Conservation (phyloP, 371 early-diverging fungal genomes). For the Gilbertella persicaria region DNA sequence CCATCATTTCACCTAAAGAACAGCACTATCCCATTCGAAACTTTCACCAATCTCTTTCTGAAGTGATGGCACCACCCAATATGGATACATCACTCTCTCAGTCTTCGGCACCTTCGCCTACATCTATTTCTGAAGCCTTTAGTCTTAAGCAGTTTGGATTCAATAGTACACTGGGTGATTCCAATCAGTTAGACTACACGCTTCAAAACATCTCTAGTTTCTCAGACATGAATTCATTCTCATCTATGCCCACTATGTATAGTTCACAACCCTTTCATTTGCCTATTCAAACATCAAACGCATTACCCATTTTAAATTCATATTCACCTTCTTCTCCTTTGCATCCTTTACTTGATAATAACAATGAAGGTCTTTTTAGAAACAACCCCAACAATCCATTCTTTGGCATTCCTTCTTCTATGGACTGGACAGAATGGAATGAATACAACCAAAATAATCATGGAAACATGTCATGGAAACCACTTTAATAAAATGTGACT, state of each 20-base stretch:
- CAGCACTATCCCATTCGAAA: conserved; percentile 5
- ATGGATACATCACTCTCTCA: conserved; percentile 18
- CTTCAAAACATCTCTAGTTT: conserved; percentile 20
- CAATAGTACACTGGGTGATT: conserved; percentile 25
- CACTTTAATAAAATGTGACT: not conserved
- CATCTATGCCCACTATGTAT: conserved; percentile 17
- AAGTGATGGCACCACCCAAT: conserved; percentile 26
- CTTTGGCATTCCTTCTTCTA: conserved; percentile 44
- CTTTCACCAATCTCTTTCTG: conserved; percentile 16
- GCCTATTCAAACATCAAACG: not conserved
- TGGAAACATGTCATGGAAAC: conserved; percentile 25
- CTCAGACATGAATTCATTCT: conserved; percentile 18
- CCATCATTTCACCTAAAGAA: conserved; percentile 11
- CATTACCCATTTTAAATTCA: conserved; percentile 3
- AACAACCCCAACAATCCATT: conserved; percentile 50
- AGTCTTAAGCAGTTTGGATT: conserved; percentile 50
- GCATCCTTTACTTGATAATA: conserved; percentile 11
- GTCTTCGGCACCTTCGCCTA: conserved; percentile 27
- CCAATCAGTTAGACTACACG: conserved; percentile 21
- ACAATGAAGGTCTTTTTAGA: conserved; percentile 31
- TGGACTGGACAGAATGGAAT: conserved; percentile 51
- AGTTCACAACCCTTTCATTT: conserved; percentile 1
- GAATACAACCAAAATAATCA: conserved; percentile 44
- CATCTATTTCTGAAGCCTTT: conserved; percentile 42
- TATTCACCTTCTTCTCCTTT: conserved; percentile 8